Evolutionary conservation across 78 protist species (phyloP), one percentile per base, ranked within the genome.

Genomic region (Protostelium mycophagum): DNA sequence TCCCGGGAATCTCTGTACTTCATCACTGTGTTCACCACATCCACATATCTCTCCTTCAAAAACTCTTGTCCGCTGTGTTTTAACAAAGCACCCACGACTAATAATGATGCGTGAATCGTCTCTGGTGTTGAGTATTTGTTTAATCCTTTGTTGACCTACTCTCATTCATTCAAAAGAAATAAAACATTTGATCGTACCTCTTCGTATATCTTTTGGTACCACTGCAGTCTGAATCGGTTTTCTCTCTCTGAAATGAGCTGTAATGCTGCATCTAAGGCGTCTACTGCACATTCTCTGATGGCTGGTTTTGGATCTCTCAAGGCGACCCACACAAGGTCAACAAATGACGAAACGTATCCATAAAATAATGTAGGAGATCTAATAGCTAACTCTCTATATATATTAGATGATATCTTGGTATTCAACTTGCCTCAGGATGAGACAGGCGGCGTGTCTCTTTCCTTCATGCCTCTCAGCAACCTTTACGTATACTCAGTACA

Each of bases 341-440:
- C 83, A 51, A 91, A 92, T 0, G 95, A 38, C 34, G 88, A 35
- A 1, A 91, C 90, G 73, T 93, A 89, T 0, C 87, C 91, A 38
- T 91, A 90, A 83, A 94, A 94, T 28, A 92, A 94, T n/a, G 92
- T 92, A 37, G 93, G 94, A 63, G 94, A 92, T 38, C 91, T 92
- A 28, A 88, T 91, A 10, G 95, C 96, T 37, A 94, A 86, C 36
- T 93, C 95, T 38, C 86, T 92, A 31, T 87, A 35, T 0, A 93
- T 90, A 92, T 90, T 0, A 95, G 89, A n/a, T 89, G 88, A 10
- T 89, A 91, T 38, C 92, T 37, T 34, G 92, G 38, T 86, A 36
- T 91, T 90, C 0, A 39, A n/a, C 5, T 51, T 16, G 16, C 73
- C 73, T 51, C 31, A 51, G 73, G 73, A 51, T 51, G 73, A 51